Evolutionary conservation across 345 rosid species (phyloP).

Genomic region (Raphanus sativus): DNA sequence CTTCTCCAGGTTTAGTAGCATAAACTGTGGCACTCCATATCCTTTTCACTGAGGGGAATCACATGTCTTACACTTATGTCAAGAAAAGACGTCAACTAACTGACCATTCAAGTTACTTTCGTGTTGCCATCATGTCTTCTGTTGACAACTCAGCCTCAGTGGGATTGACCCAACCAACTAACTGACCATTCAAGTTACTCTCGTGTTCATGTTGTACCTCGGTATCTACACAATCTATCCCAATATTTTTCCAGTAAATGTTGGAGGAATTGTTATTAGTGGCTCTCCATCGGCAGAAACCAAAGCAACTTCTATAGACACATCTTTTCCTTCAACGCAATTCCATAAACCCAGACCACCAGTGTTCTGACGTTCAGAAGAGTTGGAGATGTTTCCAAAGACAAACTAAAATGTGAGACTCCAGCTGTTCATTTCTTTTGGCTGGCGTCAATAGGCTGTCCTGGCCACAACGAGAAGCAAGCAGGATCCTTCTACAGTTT

Average conservation of each 20-base stretch:
- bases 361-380: constrained; percentile 38
- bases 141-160: constrained; percentile 77
- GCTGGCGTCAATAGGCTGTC: constrained; percentile 95
- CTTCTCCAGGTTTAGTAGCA: too few relatives aligned
- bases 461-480: constrained; percentile 87
- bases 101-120: too few relatives aligned
- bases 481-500: constrained; percentile 91
- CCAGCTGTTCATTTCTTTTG: constrained; percentile 83
- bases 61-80: constrained; percentile 73
- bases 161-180: constrained; percentile 45
- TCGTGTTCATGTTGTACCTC: constrained; percentile 46
- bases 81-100: constrained; percentile 64
- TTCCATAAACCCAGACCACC: constrained; percentile 56
- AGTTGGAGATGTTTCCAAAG: constrained; percentile 65
- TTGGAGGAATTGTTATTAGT: constrained; percentile 64
- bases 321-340: constrained; percentile 79
- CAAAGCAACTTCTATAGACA: constrained; percentile 77
- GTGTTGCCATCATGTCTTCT: constrained; percentile 47
- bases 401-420: constrained; percentile 65
- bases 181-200: constrained; percentile 48
- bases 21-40: constrained; percentile 61
- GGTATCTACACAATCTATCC: constrained; percentile 81
- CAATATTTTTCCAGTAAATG: constrained; percentile 71
- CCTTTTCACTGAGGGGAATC: constrained; percentile 80
- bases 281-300: constrained; percentile 86